Evolutionary conservation across 352 stramenopile species (phyloP).

Genomic region (Globisporangium okanoganense): DNA sequence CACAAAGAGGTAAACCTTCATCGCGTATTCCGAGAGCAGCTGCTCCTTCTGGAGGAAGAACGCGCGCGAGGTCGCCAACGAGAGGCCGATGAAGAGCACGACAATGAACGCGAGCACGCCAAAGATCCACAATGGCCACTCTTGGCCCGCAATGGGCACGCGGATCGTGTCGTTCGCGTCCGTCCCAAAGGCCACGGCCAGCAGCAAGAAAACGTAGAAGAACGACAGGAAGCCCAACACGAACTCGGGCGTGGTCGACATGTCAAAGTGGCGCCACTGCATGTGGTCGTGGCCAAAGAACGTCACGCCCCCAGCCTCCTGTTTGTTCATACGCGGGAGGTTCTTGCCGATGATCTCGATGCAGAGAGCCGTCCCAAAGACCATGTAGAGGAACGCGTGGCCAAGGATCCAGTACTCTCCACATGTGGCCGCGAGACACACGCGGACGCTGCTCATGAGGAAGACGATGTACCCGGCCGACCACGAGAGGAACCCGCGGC

Average conservation of each 20-base stretch:
- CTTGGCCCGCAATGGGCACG: slow-evolving; percentile 52
- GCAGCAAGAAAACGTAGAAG: slow-evolving; percentile 81
- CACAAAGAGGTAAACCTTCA: slow-evolving; percentile 72
- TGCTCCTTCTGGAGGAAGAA: slow-evolving; percentile 82
- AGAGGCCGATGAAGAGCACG: slow-evolving; percentile 71
- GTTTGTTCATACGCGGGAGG: slow-evolving; percentile 75
- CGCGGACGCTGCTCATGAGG: slow-evolving; percentile 62
- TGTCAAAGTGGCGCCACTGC: slow-evolving; percentile 60
- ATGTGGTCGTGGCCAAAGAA: slow-evolving; percentile 81
- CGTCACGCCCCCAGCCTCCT: slow-evolving; percentile 75
- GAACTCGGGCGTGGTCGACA: slow-evolving; percentile 79
- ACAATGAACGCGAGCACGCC: slow-evolving; percentile 79
- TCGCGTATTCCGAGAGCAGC: slow-evolving; percentile 69
- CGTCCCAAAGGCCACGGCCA: slow-evolving; percentile 70
- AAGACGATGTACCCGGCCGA: slow-evolving; percentile 80
- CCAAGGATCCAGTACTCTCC: slow-evolving; percentile 80
- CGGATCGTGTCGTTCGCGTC: slow-evolving; percentile 42
- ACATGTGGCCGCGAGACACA: slow-evolving; percentile 64
- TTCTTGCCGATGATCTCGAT: slow-evolving; percentile 82
- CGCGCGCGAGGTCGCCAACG: slow-evolving; percentile 66
- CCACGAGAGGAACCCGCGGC: slow-evolving; percentile 65
- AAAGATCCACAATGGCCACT: slow-evolving; percentile 86
- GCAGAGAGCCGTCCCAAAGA: slow-evolving; percentile 73
- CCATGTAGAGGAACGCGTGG: slow-evolving; percentile 74
- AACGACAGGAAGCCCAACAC: slow-evolving; percentile 81